phyloP scores from a whole-genome alignment of 495 filamentous ascomycete genomes.

The Xylaria intraflava region DNA sequence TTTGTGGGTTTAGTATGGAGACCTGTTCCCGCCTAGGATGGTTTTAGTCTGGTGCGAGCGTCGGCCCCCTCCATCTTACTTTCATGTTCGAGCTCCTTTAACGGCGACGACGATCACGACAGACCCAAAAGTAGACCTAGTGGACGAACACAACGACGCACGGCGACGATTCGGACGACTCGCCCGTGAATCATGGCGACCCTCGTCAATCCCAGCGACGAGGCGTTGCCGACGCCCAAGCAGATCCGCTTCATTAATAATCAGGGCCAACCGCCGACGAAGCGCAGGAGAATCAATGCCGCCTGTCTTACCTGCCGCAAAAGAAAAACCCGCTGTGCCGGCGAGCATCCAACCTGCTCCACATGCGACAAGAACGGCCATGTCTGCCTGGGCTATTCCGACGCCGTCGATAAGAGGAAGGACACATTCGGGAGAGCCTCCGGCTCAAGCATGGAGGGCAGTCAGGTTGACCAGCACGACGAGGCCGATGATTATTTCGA shows the following conservation, averaged over 20 bases:
- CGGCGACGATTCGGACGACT: not conserved
- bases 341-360: slow-evolving; percentile 66
- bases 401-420: slow-evolving; percentile 41
- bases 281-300: slow-evolving; percentile 72
- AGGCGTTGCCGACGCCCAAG: slow-evolving; percentile 40
- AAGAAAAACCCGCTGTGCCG: slow-evolving; percentile 77
- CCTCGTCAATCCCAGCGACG: slow-evolving; percentile 32
- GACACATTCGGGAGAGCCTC: slow-evolving; percentile 20
- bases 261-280: slow-evolving; percentile 73
- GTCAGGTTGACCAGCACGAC: slow-evolving; percentile 19
- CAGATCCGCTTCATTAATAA: slow-evolving; percentile 75
- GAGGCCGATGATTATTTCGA: slow-evolving; percentile 23
- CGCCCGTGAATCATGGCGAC: slow-evolving; percentile 31
- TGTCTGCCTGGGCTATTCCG: slow-evolving; percentile 60
- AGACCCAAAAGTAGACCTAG: not conserved
- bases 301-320: slow-evolving; percentile 76
- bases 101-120: not conserved
- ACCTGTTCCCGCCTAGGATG: slow-evolving; percentile 7
- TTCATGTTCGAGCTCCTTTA: not conserved
- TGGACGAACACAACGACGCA: not conserved
- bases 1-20: slow-evolving; percentile 6
- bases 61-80: not conserved
- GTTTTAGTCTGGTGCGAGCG: slow-evolving; percentile 9
- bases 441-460: slow-evolving; percentile 11
- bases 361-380: slow-evolving; percentile 73